Evolutionary conservation across 208 protist genomes (phyloP).

Genomic region (Strigomonas culicis): DNA sequence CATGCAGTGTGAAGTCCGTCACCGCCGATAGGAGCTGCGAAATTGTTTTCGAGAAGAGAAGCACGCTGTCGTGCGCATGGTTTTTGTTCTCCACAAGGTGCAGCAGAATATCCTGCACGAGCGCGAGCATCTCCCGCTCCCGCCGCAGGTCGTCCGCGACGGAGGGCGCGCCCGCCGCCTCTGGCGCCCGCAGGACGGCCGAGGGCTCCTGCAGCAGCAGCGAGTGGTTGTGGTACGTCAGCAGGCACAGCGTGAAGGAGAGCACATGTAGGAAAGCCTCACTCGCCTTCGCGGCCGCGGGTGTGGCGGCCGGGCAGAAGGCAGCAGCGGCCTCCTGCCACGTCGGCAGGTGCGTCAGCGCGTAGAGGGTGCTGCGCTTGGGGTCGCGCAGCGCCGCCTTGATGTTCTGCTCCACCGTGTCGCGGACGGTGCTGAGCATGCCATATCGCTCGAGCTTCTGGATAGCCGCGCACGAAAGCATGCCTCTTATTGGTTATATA

Average conservation of each 20-base stretch:
- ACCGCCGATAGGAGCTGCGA: too few relatives aligned
- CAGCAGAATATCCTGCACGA: too few relatives aligned
- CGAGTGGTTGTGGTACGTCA: neutral
- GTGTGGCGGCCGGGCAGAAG: conserved; percentile 13
- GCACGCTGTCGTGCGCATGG: too few relatives aligned
- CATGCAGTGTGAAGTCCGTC: too few relatives aligned
- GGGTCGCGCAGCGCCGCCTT: conserved; percentile 62
- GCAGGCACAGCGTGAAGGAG: neutral
- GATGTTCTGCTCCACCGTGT: conserved; percentile 69
- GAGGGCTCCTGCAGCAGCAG: neutral
- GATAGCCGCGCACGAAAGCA: conserved; percentile 81
- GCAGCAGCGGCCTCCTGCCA: conserved; percentile 51
- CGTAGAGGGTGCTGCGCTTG: conserved; percentile 71
- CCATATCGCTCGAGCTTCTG: conserved; percentile 89
- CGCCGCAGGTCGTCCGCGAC: too few relatives aligned
- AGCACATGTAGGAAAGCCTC: neutral
- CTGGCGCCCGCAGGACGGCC: too few relatives aligned
- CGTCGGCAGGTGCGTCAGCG: conserved; percentile 70
- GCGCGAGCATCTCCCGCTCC: too few relatives aligned
- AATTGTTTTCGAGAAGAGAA: too few relatives aligned
- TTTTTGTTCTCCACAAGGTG: too few relatives aligned
- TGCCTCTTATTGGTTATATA: conserved; percentile 16
- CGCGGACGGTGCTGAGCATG: conserved; percentile 71
- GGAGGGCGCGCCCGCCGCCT: too few relatives aligned
- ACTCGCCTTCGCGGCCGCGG: neutral